Base-by-base conservation (phyloP, 805 yeast species). In the Yarrowia hollandica region DNA sequence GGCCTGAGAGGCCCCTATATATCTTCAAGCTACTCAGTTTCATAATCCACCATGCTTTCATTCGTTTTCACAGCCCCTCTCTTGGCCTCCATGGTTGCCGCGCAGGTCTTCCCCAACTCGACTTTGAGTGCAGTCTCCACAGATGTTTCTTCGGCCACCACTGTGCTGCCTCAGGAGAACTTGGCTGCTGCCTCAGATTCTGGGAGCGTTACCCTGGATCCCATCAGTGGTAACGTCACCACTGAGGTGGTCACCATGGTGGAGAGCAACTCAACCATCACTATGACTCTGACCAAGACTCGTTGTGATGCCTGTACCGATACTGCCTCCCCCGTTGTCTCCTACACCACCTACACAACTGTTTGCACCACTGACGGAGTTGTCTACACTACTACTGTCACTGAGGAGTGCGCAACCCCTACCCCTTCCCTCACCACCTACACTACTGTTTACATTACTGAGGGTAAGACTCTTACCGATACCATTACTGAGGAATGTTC, bases 261-360 rank as follows among this genome's bases (percentile, higher is more conserved):
- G 3, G 50, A 42, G 31, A 25, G 21, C 12, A 42, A 28, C 50
- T 1, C 23, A 23, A 42, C 50, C 3, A 9, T 7, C 4, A 42
- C 50, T 18, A 16, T 42, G 34, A 42, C 48, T 12, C 23, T 25
- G 23, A 41, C 48, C 15, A 25, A 16, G 15, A 25, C 48, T 22
- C 50, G 28, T 14, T 42, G 50, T 4, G 34, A 33, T 8, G 50
- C 23, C 8, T 42, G 50, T 9, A 6, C 50, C 12, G 50, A 42
- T 33, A 28, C 25, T 8, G 4, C 48, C 31, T 7, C 35, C 4
- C 22, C 33, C 9, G 31, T 3, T 5, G 26, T 19, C 23, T 44
- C 52, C 16, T 28, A 28, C 35, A 44, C 52, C 52, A 44, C 52
- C 35, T 44, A 44, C 35, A 44, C 52, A 11, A 44, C 52, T 5